Evolutionary conservation across 495 filamentous ascomycete genomes (phyloP), one percentile per base, ranked within the genome.

Genomic region (Tuber calosporum): DNA sequence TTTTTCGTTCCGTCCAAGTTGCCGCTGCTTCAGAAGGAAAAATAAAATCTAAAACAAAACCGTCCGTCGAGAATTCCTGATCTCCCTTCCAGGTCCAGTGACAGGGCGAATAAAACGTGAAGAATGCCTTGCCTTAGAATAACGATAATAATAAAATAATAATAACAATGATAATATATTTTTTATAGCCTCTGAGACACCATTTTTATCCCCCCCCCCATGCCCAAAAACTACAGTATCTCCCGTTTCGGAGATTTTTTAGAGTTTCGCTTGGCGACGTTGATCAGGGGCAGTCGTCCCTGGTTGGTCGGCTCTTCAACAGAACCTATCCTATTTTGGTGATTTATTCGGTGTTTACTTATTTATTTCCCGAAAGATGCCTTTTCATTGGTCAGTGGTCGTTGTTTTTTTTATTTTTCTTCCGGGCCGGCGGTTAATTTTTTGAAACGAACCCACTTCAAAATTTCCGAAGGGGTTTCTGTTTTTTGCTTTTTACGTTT

Each of bases 221-320:
- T 43, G 42, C 19, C 17, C 8, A 40, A 43, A 43, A 43, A 15
- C 17, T 43, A n/a, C n/a, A n/a, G n/a, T n/a, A 43, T 62, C 53
- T 62, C 53, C 53, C 30, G 13, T 62, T 62, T 62, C 26, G 53
- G 53, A 62, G 30, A 62, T 62, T 62, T 62, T 62, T 58, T 62
- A 62, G 53, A 19, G 53, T 62, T 34, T 62, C 53, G 53, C 53
- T 62, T 62, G 53, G 53, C n/a, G 53, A 15, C 13, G 53, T 30
- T 30, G 53, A 62, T 62, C 53, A 62, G 53, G 53, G 53, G 53
- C 7, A 34, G 26, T 26, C 48, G 30, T 3, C 53, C 34, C 26
- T 7, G 26, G 26, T 62, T 62, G 53, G 53, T n/a, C 22, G 8
- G 8, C n/a, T 48, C 7, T 19, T 20, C 2, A 45, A 45, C 42